A percentile compares a stretch with the other conserved stretches of the same genome.
Conservation (phyloP, 495 filamentous ascomycete genomes). For the Penicillium subrubescens region DNA sequence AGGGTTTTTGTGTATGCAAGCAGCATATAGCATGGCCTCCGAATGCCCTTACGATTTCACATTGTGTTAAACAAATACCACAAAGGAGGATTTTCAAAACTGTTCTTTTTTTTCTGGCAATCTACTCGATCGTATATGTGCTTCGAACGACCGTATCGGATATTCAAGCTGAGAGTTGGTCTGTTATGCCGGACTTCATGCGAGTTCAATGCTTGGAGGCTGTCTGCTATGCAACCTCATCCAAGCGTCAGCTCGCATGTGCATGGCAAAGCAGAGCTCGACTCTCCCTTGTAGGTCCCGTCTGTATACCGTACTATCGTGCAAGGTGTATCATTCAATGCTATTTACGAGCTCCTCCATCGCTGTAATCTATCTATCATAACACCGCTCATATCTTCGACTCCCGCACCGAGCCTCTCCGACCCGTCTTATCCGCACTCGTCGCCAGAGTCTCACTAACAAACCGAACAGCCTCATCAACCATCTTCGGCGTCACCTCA, state of each 20-base stretch:
- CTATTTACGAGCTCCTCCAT: slow-evolving; percentile 5
- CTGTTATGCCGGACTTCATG: not conserved
- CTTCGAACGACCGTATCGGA: not conserved
- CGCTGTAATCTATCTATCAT: slow-evolving; percentile 9
- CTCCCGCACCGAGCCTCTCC: slow-evolving; percentile 41
- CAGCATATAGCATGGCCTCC: slow-evolving; percentile 47
- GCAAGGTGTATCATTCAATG: not conserved
- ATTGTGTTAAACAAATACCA: slow-evolving; percentile 47
- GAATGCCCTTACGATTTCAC: slow-evolving; percentile 49
- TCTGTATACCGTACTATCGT: not conserved
- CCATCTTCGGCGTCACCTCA: slow-evolving; percentile 72
- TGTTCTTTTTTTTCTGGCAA: not conserved
- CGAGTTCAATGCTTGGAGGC: not conserved
- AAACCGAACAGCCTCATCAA: slow-evolving; percentile 67
- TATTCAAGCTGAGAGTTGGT: not conserved
- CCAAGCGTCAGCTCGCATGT: not conserved
- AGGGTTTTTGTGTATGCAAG: slow-evolving; percentile 47
- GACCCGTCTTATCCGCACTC: slow-evolving; percentile 14
- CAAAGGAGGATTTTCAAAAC: slow-evolving; percentile 36
- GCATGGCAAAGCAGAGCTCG: not conserved
- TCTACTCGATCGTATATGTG: not conserved
- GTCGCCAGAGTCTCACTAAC: slow-evolving; percentile 52
- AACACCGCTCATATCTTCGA: slow-evolving; percentile 38
- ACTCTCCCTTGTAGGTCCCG: not conserved
- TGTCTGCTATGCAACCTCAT: not conserved